Evolutionary conservation across 1,284 basidiomycete genomes (phyloP).

Genomic region (Malassezia restricta): DNA sequence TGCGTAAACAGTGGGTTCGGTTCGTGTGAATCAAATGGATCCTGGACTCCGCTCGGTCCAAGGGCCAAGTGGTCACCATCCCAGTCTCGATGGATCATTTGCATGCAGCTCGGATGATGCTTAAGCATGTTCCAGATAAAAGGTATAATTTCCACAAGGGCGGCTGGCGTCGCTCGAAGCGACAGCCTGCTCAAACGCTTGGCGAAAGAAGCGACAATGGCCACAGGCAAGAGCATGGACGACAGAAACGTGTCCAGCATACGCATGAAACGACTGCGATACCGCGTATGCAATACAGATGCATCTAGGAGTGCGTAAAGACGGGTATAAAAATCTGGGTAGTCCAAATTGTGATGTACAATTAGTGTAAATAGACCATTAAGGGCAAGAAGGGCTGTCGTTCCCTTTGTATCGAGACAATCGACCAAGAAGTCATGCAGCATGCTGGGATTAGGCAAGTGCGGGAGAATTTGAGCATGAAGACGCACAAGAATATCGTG

Average conservation of each 20-base stretch:
- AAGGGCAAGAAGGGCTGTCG: conserved; percentile 75
- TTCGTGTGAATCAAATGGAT: conserved; percentile 56
- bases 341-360: conserved; percentile 85
- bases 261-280: conserved; percentile 87
- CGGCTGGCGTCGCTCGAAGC: conserved; percentile 73
- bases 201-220: conserved; percentile 81
- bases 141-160: conserved; percentile 76
- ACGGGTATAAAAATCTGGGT: conserved; percentile 87
- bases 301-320: conserved; percentile 67
- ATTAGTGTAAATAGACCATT: conserved; percentile 87
- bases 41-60: conserved; percentile 24
- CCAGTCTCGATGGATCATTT: conserved; percentile 63
- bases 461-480: conserved; percentile 71
- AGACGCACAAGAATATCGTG: conserved; percentile 64
- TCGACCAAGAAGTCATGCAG: conserved; percentile 89
- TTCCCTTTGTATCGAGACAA: conserved; percentile 60
- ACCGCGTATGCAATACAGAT: conserved; percentile 76
- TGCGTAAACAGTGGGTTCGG: conserved; percentile 63
- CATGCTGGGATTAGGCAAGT: conserved; percentile 60
- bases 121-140: conserved; percentile 93
- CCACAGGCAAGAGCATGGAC: conserved; percentile 79
- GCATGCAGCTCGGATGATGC: conserved; percentile 77
- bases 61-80: conserved; percentile 33
- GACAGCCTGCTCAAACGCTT: conserved; percentile 78
- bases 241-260: conserved; percentile 77